These are phyloP conservation scores for Coemansia sp. DNA, from an alignment of 192 early-diverging fungal species.

Conservation along the genomic window DNA sequence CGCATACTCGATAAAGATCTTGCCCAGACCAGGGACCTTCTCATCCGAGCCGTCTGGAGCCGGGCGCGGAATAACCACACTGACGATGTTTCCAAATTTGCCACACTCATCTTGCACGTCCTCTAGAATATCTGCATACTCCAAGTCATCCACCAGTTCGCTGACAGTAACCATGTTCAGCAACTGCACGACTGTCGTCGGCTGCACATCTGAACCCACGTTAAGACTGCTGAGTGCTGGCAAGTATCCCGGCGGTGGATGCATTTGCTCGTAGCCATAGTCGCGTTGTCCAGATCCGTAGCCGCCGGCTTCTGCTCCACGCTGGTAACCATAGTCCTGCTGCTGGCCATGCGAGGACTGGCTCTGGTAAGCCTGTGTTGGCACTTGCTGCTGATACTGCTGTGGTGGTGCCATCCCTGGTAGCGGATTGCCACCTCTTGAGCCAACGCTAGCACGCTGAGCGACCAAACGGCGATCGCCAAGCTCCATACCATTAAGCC, in stretches of 20 bases:
- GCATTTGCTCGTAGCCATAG: slow-evolving; percentile 21
- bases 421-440: slow-evolving; percentile 45
- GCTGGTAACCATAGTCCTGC: slow-evolving; percentile 16
- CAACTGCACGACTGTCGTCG: slow-evolving; percentile 83
- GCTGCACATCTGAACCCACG: slow-evolving; percentile 40
- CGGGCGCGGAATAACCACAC: slow-evolving; percentile 86
- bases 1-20: slow-evolving; percentile 88
- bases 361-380: slow-evolving; percentile 28
- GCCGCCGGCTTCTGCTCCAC: not conserved
- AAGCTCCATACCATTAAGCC: slow-evolving; percentile 94
- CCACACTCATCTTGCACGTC: slow-evolving; percentile 90
- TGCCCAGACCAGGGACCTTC: slow-evolving; percentile 76
- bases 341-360: slow-evolving; percentile 23
- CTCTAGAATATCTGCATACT: slow-evolving; percentile 89
- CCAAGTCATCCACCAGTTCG: slow-evolving; percentile 84
- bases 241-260: slow-evolving; percentile 12
- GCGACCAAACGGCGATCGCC: slow-evolving; percentile 93
- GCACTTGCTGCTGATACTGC: slow-evolving; percentile 31
- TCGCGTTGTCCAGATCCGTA: slow-evolving; percentile 4
- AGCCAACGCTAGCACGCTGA: slow-evolving; percentile 89
- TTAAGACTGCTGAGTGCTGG: slow-evolving; percentile 3
- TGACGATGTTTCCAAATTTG: slow-evolving; percentile 82
- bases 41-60: slow-evolving; percentile 38
- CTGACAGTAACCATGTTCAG: slow-evolving; percentile 93
- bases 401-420: slow-evolving; percentile 9